These are phyloP conservation scores for Hansenula lynferdii DNA, from an alignment of 1,139 yeast genomes.

Conservation along the genomic window DNA sequence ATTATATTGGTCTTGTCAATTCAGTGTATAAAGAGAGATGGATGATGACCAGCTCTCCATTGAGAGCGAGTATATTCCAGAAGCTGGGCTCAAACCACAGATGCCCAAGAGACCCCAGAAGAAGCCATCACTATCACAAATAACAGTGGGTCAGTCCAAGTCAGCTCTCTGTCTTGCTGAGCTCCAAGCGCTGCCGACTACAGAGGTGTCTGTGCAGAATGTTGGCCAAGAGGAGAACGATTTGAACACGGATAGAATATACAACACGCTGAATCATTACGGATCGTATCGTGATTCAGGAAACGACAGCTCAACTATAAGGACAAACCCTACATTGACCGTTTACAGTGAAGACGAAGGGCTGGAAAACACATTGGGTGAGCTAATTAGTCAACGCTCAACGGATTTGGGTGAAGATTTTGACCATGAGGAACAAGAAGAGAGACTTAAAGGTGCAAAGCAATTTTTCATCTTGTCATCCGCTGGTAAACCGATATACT, in stretches of 20 bases:
- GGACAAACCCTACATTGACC: slow-evolving; percentile 22
- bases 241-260: slow-evolving; percentile 9
- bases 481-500: slow-evolving; percentile 92
- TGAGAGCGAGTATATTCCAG: slow-evolving; percentile 1
- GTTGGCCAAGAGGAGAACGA: slow-evolving; percentile 5
- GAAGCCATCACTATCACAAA: slow-evolving; percentile 17
- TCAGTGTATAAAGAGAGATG: not conserved
- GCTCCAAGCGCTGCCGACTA: slow-evolving; percentile 21
- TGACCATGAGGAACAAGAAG: slow-evolving; percentile 7
- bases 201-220: slow-evolving; percentile 17
- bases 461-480: slow-evolving; percentile 81
- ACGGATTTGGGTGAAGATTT: slow-evolving; percentile 6
- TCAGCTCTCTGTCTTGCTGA: slow-evolving; percentile 11
- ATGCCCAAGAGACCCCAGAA: slow-evolving; percentile 13
- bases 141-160: slow-evolving; percentile 15
- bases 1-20: too few species aligned
- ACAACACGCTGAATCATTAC: slow-evolving; percentile 8
- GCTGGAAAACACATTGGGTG: slow-evolving; percentile 16
- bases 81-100: slow-evolving; percentile 3
- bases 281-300: slow-evolving; percentile 6
- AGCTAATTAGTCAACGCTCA: slow-evolving; percentile 13
- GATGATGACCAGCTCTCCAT: not conserved
- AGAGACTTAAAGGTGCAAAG: slow-evolving; percentile 44
- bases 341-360: slow-evolving; percentile 21
- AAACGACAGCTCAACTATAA: slow-evolving; percentile 17